Base-by-base conservation (phyloP, 352 stramenopile species). In the Phytophthora fragariaefolia region DNA sequence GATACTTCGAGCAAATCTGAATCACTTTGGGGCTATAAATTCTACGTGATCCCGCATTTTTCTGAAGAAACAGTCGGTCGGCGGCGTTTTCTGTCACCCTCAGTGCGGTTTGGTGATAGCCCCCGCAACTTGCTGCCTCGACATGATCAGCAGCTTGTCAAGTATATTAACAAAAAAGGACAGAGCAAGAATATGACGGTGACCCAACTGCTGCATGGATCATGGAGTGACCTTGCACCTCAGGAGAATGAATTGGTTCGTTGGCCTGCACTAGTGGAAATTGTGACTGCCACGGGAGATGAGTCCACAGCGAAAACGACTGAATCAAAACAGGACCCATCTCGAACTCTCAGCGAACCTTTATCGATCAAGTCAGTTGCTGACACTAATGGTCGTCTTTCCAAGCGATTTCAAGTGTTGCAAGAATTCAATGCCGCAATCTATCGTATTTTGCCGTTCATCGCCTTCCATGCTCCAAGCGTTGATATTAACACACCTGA, bases 1-100 rank as follows among this genome's bases (percentile, higher is more conserved):
- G 48, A 55, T 12, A 9, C 34, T 28, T 26, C 24, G 20, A 56
- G 38, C 2, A 56, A 64, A 13, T 13, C 50, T 7, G 63, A 69
- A 32, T 27, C 50, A 1, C 61, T 63, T 22, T 95, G 86, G 86
- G 86, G 86, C 3, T 95, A 91, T 52, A 76, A 77, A 9, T 92
- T 93, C 40, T 88, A 82, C 34, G 77, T 93, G 1, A 89, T 92
- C 24, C 84, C 82, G 1, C 86, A 95, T 60, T 95, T 85, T 62
- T 74, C 82, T 0, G 8, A 58, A 2, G 62, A 72, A 3, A 87
- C 79, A 12, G 76, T 92, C 34, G 80, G 82, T 13, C 80, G 83
- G 9, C 55, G 78, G 15, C 71, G 70, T 10, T 90, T 92, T 32
- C 63, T 79, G 28, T 75, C 80, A 12, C 69, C 75, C 13, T 58